A percentile compares a stretch with the other conserved stretches of the same genome.
phyloP scores from a whole-genome alignment of 805 yeast genomes.

The Starmerella roubikii region DNA sequence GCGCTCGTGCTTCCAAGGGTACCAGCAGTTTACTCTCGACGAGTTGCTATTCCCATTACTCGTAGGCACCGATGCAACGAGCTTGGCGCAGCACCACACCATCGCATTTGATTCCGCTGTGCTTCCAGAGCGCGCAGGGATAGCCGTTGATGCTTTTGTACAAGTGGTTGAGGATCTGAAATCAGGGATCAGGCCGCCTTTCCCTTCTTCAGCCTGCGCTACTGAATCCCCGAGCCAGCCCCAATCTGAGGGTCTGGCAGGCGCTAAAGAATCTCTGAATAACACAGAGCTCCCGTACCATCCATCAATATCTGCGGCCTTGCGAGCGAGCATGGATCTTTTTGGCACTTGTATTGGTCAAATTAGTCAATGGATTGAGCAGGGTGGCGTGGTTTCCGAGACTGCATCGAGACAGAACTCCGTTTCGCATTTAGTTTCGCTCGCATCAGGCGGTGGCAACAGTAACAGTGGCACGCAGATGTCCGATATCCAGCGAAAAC shows the following conservation, averaged over 20 bases:
- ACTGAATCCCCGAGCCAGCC: not conserved
- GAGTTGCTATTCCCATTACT: slow-evolving; percentile 61
- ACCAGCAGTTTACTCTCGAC: slow-evolving; percentile 67
- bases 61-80: slow-evolving; percentile 19
- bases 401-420: slow-evolving; percentile 17
- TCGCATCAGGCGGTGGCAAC: slow-evolving; percentile 11
- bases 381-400: slow-evolving; percentile 8
- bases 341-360: slow-evolving; percentile 20
- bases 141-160: slow-evolving; percentile 59
- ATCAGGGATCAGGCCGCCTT: slow-evolving; percentile 47
- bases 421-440: slow-evolving; percentile 17
- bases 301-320: slow-evolving; percentile 14
- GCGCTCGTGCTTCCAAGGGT: slow-evolving; percentile 66
- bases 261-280: slow-evolving; percentile 12
- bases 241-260: slow-evolving; percentile 2
- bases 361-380: slow-evolving; percentile 15
- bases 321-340: slow-evolving; percentile 19
- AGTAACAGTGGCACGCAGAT: not conserved
- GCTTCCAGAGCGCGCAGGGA: slow-evolving; percentile 53
- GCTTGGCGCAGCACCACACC: slow-evolving; percentile 21
- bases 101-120: slow-evolving; percentile 39
- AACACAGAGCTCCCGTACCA: slow-evolving; percentile 14
- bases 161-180: slow-evolving; percentile 54
- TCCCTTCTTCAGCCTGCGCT: slow-evolving; percentile 34
- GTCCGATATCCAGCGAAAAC: not conserved